Conservation (phyloP, 768 basidiomycete species). For the Nevesoporus exiguus region DNA sequence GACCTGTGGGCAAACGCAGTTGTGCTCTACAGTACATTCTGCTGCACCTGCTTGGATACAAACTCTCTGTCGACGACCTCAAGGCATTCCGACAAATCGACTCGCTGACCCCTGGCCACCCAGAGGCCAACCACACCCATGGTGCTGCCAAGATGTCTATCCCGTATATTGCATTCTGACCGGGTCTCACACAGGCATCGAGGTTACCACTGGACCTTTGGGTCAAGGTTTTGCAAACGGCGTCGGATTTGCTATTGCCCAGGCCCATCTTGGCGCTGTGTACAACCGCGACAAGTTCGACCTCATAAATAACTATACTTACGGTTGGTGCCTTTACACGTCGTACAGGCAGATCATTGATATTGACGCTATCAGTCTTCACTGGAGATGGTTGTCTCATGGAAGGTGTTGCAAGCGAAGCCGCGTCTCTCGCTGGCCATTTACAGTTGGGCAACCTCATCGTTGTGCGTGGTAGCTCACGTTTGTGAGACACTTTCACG, state of each 20-base stretch:
- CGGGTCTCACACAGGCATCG: conserved; percentile 47
- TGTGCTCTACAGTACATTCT: conserved; percentile 93
- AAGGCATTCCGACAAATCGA: conserved; percentile 90
- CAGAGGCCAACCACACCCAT: conserved; percentile 70
- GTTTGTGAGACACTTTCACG: conserved; percentile 7
- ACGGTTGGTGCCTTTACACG: conserved; percentile 47
- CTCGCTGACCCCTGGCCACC: conserved; percentile 91
- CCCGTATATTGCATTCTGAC: conserved; percentile 10
- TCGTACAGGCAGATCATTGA: conserved; percentile 2
- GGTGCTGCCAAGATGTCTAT: conserved; percentile 33
- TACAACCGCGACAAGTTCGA: conserved; percentile 86
- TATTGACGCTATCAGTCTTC: conserved; percentile 53
- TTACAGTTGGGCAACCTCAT: conserved; percentile 91
- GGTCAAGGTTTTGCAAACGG: conserved; percentile 94
- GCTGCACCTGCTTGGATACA: conserved; percentile 90
- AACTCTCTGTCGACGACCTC: conserved; percentile 87
- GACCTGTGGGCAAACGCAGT: conserved; percentile 37
- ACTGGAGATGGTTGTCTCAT: conserved; percentile 94
- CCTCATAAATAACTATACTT: conserved; percentile 84
- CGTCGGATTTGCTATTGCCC: conserved; percentile 90
- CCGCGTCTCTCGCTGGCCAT: conserved; percentile 90
- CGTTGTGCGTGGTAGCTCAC: conserved; percentile 55
- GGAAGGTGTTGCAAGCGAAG: conserved; percentile 95
- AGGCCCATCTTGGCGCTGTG: conserved; percentile 84
- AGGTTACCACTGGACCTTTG: conserved; percentile 94